Evolutionary conservation across 2,329 filamentous ascomycete genomes (phyloP).

Genomic region (Bipolaris sorokiniana): DNA sequence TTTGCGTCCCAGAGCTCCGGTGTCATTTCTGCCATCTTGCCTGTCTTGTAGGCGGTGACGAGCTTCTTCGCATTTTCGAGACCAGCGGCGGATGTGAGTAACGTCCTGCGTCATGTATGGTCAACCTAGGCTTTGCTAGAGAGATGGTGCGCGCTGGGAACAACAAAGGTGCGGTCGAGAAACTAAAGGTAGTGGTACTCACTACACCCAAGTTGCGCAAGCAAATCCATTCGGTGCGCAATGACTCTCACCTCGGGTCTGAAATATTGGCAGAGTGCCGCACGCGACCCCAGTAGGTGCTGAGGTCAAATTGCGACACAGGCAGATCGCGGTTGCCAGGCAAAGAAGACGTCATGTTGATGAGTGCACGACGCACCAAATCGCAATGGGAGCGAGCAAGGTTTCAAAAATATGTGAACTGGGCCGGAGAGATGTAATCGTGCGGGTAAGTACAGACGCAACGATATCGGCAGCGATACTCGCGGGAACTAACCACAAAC

Average conservation of each 20-base stretch:
- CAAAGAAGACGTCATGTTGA: conserved; percentile 65
- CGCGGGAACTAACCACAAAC: conserved; percentile 21
- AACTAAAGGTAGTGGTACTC: conserved; percentile 45
- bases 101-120: conserved; percentile 66
- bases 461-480: conserved; percentile 25
- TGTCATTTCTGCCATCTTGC: conserved; percentile 79
- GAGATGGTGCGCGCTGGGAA: background rate
- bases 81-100: conserved; percentile 77
- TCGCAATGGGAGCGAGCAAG: conserved; percentile 8
- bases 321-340: conserved; percentile 80
- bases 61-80: conserved; percentile 86
- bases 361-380: background rate
- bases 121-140: conserved; percentile 22
- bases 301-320: conserved; percentile 88
- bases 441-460: background rate
- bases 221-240: conserved; percentile 21
- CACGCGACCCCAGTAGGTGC: conserved; percentile 93
- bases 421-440: conserved; percentile 6
- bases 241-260: conserved; percentile 83
- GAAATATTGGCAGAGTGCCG: conserved; percentile 86
- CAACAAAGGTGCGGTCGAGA: conserved; percentile 12
- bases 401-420: conserved; percentile 14
- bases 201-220: conserved; percentile 41
- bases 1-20: conserved; percentile 93
- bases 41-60: conserved; percentile 85